These are phyloP conservation scores for Sporothrix humicola DNA, from an alignment of 2,329 filamentous ascomycete genomes.

Conservation along the genomic window DNA sequence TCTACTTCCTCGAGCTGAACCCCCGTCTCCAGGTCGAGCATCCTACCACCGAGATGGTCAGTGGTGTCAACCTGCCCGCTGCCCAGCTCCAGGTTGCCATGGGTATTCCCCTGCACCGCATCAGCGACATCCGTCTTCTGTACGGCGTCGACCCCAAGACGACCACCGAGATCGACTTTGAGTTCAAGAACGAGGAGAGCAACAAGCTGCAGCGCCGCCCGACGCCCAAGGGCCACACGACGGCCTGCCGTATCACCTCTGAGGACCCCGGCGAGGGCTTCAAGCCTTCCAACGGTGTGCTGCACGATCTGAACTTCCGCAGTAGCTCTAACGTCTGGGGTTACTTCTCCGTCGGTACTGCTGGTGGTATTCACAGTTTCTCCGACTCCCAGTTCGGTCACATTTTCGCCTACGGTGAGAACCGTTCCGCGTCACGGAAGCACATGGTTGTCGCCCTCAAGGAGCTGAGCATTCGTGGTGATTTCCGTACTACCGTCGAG, in stretches of 20 bases:
- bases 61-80: constrained; percentile 93
- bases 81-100: constrained; percentile 98
- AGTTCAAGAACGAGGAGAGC: constrained; percentile 88
- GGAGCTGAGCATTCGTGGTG: constrained; percentile 98
- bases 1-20: constrained; percentile 99
- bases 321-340: constrained; percentile 99
- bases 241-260: constrained; percentile 97
- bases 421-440: constrained; percentile 91
- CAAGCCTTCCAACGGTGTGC: constrained; percentile 98
- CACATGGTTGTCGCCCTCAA: constrained; percentile 99
- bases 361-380: constrained; percentile 98
- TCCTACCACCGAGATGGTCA: constrained; percentile 99
- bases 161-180: constrained; percentile 88
- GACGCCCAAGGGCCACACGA: constrained; percentile 93
- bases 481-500: constrained; percentile 97
- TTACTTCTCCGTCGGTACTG: constrained; percentile 98
- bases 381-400: constrained; percentile 99
- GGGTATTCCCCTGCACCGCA: constrained; percentile 94
- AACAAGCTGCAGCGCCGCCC: constrained; percentile 85
- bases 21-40: constrained; percentile 99
- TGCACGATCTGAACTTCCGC: constrained; percentile 99
- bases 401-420: constrained; percentile 99
- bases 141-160: constrained; percentile 95
- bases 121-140: constrained; percentile 92
- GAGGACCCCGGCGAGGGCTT: constrained; percentile 99